Percentiles rank a stretch among this genome's conserved stretches.
phyloP scores from a whole-genome alignment of 257 asterid genomes.

The Penstemon newberryi region DNA sequence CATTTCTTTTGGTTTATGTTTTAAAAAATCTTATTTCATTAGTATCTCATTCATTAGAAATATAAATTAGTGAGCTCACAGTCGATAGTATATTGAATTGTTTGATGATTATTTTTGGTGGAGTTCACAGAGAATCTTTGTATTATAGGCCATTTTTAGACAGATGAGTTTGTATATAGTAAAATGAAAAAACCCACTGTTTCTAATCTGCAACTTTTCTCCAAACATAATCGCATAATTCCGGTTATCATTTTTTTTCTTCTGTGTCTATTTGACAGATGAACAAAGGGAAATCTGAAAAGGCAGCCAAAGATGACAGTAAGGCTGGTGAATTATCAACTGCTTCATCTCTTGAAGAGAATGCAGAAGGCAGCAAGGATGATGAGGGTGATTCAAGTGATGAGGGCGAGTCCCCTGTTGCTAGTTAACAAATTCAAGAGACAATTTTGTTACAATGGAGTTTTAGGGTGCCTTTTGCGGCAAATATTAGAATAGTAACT shows the following conservation, averaged over 20 bases:
- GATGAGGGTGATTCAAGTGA: slow-evolving; percentile 33
- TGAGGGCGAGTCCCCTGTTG: slow-evolving; percentile 29
- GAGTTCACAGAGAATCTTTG: too few relatives aligned
- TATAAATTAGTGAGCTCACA: neutral
- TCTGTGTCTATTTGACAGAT: slow-evolving; percentile 46
- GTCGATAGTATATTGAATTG: too few relatives aligned
- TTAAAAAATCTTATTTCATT: too few relatives aligned
- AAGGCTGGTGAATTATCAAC: slow-evolving; percentile 43
- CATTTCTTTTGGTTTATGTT: neutral
- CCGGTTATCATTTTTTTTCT: too few relatives aligned
- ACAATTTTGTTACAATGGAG: neutral
- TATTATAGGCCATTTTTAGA: too few relatives aligned
- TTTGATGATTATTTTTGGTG: too few relatives aligned
- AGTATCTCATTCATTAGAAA: neutral
- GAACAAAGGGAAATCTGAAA: slow-evolving; percentile 62
- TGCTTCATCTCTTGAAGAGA: slow-evolving; percentile 33
- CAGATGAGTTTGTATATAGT: too few relatives aligned
- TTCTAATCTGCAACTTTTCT: too few relatives aligned
- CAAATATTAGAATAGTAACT: too few relatives aligned
- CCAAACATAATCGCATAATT: too few relatives aligned
- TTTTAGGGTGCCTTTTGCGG: too few relatives aligned
- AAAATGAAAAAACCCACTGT: too few relatives aligned
- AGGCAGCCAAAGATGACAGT: slow-evolving; percentile 36
- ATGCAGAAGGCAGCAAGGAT: slow-evolving; percentile 39
- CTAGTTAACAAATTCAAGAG: slow-evolving; percentile 27